phyloP scores from a whole-genome alignment of 345 rosid species.

The Salix brachista region DNA sequence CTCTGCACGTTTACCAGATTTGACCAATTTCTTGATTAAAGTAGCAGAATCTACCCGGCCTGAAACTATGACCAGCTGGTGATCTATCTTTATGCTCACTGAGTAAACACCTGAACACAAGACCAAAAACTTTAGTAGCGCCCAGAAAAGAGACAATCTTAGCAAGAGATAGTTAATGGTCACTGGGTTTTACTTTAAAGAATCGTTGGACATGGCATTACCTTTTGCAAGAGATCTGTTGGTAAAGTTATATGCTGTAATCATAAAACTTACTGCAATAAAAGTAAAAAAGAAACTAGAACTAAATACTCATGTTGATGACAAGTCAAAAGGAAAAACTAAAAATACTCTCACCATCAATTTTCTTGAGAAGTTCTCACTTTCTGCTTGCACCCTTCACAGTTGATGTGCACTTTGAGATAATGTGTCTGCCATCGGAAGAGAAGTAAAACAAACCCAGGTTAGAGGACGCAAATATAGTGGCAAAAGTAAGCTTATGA shows the following conservation, averaged over 20 bases:
- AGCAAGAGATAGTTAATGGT: not conserved
- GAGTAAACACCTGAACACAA: slow-evolving; percentile 52
- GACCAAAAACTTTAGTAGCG: not conserved
- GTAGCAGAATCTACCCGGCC: slow-evolving; percentile 49
- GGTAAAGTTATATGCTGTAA: too few species aligned
- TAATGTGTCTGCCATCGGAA: slow-evolving; percentile 39
- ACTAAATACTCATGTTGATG: not conserved
- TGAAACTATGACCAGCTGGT: slow-evolving; percentile 48
- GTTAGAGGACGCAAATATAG: not conserved
- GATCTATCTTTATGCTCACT: slow-evolving; percentile 50
- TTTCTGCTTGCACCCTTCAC: slow-evolving; percentile 66
- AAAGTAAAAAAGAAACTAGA: not conserved
- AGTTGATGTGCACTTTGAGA: slow-evolving; percentile 65
- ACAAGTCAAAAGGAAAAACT: not conserved
- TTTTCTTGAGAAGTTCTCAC: slow-evolving; percentile 61
- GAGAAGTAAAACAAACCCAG: not conserved
- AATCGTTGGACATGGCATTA: too few species aligned
- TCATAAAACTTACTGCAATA: not conserved
- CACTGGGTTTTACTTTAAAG: too few species aligned
- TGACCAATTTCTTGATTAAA: slow-evolving; percentile 46
- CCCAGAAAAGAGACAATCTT: not conserved
- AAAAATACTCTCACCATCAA: slow-evolving; percentile 46
- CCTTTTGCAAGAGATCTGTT: too few species aligned
- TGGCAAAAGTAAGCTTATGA: not conserved
- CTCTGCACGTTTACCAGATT: slow-evolving; percentile 61